Conservation (phyloP, 2,329 filamentous ascomycete genomes). For the Penicillium sclerotiorum region DNA sequence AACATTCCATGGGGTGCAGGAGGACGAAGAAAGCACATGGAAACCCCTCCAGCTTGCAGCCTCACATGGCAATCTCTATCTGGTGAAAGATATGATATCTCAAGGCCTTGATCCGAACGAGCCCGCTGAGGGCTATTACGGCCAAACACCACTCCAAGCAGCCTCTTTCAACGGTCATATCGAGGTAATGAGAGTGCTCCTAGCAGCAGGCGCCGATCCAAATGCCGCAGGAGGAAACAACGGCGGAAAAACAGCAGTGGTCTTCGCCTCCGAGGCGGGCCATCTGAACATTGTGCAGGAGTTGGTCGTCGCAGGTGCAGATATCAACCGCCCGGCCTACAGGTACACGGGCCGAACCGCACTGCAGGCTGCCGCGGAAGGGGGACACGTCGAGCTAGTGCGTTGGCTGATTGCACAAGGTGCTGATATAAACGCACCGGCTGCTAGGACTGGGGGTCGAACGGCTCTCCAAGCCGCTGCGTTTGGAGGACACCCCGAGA, state of each 20-base stretch:
- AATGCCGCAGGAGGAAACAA: neutral
- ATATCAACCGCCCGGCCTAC: slow-evolving; percentile 26
- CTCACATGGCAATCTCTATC: neutral
- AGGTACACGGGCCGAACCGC: slow-evolving; percentile 8
- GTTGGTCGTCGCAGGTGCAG: slow-evolving; percentile 25
- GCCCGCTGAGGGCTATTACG: too few species aligned
- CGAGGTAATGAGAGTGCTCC: slow-evolving; percentile 11
- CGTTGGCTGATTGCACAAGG: too few species aligned
- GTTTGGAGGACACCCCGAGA: too few species aligned
- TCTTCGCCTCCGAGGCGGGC: slow-evolving; percentile 1
- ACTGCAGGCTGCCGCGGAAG: too few species aligned
- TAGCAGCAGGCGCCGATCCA: slow-evolving; percentile 5
- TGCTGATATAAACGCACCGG: neutral
- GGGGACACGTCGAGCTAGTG: too few species aligned
- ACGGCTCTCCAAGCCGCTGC: too few species aligned
- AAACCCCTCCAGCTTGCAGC: neutral
- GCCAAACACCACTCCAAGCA: slow-evolving; percentile 32
- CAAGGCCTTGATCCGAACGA: neutral
- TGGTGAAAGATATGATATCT: neutral
- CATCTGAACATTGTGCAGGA: slow-evolving; percentile 22
- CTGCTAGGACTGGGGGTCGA: slow-evolving; percentile 1
- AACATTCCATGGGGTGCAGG: too few species aligned
- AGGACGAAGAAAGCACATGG: neutral
- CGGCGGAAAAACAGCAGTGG: neutral
- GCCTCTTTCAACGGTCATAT: slow-evolving; percentile 32